These are phyloP conservation scores for Hymenoscyphus infarciens DNA, from an alignment of 2,329 filamentous ascomycete species.

Conservation along the genomic window DNA sequence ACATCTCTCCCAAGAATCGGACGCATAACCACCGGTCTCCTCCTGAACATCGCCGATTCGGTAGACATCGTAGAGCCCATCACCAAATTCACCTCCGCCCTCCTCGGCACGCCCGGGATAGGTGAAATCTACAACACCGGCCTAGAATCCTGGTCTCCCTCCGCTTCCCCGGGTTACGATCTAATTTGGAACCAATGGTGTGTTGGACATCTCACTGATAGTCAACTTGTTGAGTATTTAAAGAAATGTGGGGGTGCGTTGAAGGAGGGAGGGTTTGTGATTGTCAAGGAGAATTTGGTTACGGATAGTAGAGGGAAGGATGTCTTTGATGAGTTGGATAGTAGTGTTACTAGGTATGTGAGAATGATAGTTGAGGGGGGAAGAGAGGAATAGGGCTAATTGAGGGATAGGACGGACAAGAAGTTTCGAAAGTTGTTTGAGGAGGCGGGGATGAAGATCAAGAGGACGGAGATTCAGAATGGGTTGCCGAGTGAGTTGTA, in stretches of 20 bases:
- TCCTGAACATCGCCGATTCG: constrained; percentile 63
- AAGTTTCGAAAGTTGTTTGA: constrained; percentile 70
- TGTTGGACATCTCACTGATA: constrained; percentile 74
- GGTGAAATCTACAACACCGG: constrained; percentile 66
- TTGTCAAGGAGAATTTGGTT: constrained; percentile 78
- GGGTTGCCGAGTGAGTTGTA: constrained; percentile 62
- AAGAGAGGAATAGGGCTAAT: constrained; percentile 6
- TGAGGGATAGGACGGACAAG: constrained; percentile 54
- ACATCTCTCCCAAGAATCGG: constrained; percentile 59
- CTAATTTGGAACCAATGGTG: constrained; percentile 93
- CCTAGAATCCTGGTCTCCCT: constrained; percentile 65
- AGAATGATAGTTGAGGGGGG: not conserved
- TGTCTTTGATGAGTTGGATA: constrained; percentile 72
- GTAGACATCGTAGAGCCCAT: constrained; percentile 88
- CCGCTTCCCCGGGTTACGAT: constrained; percentile 57
- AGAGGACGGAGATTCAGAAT: constrained; percentile 67
- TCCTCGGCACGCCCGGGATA: constrained; percentile 56
- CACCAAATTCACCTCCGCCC: constrained; percentile 67
- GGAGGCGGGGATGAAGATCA: constrained; percentile 63
- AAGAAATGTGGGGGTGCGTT: constrained; percentile 53
- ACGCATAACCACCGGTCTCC: constrained; percentile 72
- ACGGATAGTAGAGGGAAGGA: constrained; percentile 52
- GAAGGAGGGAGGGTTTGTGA: constrained; percentile 54
- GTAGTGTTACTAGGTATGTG: constrained; percentile 65
- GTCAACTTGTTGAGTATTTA: constrained; percentile 66